Base-by-base conservation (phyloP, 768 basidiomycete genomes). In the Boletus vinaceobasis region DNA sequence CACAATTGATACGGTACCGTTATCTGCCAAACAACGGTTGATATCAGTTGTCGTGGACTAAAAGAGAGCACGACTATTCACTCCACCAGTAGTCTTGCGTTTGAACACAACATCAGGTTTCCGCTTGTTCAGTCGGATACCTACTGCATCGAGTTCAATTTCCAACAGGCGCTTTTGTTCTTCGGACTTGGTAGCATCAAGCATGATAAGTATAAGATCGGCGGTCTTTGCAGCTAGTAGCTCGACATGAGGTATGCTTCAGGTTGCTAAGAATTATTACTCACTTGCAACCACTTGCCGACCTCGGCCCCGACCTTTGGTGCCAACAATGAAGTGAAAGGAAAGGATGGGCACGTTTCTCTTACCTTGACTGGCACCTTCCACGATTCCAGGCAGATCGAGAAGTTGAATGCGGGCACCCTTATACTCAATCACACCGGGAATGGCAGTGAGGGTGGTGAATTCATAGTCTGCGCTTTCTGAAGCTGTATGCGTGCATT, bases 61-160 rank as follows among this genome's bases (percentile, higher is more conserved):
- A 40, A 57, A 43, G 15, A 48, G 8, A 15, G 52, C 17, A 43
- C 1, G 10, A 37, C 4, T 13, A 77, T 84, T 73, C 62, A 94
- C 93, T 44, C 95, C 96, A 45, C 96, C 94, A 7, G 92, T 93
- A 5, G 90, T 87, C 67, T 88, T 92, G 61, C 83, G 86, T 74
- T 95, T 98, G 79, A 98, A 95, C 2, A 97, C 90, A 7, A 98
- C 86, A 67, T 99, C 97, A 1, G 97, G 97, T 65, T 83, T 88
- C 53, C 73, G 77, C 64, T 89, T 90, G 74, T 99, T 99, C 58
- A 99, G 71, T 43, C 97, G 81, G 59, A 99, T 98, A 4, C 97
- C 97, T 37, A 99, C 95, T 5, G 95, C 91, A 65, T 99, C 97
- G 17, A 99, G 76, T 71, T 99, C 97, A 36, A 90, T 80, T 71